Base-by-base conservation (phyloP, 441 rosid species). In the Codiaeum variegatum region DNA sequence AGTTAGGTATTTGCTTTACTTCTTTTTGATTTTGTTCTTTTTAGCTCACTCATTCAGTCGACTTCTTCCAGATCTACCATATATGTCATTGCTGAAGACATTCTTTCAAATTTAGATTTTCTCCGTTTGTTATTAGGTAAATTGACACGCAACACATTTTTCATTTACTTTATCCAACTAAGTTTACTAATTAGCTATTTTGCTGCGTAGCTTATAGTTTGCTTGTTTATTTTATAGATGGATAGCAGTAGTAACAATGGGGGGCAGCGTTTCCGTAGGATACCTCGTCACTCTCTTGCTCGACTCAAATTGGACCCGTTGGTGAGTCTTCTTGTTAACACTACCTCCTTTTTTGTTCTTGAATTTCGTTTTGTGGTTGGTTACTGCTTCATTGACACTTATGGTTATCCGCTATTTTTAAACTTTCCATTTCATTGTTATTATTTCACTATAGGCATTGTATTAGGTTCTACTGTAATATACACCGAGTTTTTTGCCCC, bases 281-380 rank as follows among this genome's bases (percentile, higher is more conserved):
- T 91, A 66, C 83, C 90, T 67, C 93, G 93, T 5, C 98, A 88
- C 54, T 82, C 88, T 6, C 73, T 79, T 65, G 82, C 90, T 81
- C 93, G 86, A 76, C 87, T 88, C 55, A 95, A 85, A 84, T 78
- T 90, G 83, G 97, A 95, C 70, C 93, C 93, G 12, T 63, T 91
- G 92, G 99, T 92, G 58, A 82, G 83, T 55, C 38, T 65, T 15
- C n/a, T 36, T 23, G 6, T 65, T 58, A 6, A 18, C 36, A n/a
- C 44, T 34, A 21, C 18, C 36, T 34, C n/a, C 16, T 40, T 42
- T 61, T 59, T 44, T 1, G 26, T 73, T 31, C 32, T 55, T 28
- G 3, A 26, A 8, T 75, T 31, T 18, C 5, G 18, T n/a, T 63
- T 34, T 16, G 9, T 36, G 21, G 34, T 23, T n/a, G 16, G 36